A percentile compares a stretch with the other conserved stretches of the same genome.
These are phyloP conservation scores for Periconia digitata DNA, from an alignment of 2,329 filamentous ascomycete species.

Conservation along the genomic window DNA sequence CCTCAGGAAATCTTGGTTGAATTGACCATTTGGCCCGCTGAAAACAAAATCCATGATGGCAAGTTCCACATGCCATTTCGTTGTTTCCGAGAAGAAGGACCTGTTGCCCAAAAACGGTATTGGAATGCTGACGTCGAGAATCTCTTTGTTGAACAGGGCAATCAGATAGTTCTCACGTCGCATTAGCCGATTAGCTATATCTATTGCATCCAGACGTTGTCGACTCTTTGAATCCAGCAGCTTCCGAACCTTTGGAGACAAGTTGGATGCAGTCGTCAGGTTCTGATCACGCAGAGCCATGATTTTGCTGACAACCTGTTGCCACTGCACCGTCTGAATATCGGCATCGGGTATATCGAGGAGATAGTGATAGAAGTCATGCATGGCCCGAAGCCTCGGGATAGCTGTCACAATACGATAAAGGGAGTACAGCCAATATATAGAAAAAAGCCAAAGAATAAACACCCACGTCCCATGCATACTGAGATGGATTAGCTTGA, in stretches of 20 bases:
- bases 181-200: conserved; percentile 97
- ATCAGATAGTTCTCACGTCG: conserved; percentile 96
- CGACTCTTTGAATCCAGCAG: conserved; percentile 83
- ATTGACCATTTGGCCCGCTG: conserved; percentile 76
- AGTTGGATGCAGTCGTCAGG: conserved; percentile 71
- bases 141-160: conserved; percentile 94
- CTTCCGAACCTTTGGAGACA: conserved; percentile 60
- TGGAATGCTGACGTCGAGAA: conserved; percentile 82
- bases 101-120: conserved; percentile 78
- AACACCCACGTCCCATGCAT: conserved; percentile 79
- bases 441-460: conserved; percentile 78
- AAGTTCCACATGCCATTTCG: conserved; percentile 90
- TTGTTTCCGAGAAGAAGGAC: conserved; percentile 82
- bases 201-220: conserved; percentile 90
- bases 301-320: conserved; percentile 81
- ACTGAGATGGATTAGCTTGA: conserved; percentile 30
- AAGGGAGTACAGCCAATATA: conserved; percentile 81
- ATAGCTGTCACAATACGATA: conserved; percentile 75
- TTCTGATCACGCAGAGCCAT: conserved; percentile 85
- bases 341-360: conserved; percentile 82
- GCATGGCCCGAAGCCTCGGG: conserved; percentile 72
- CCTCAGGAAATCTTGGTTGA: conserved; percentile 82
- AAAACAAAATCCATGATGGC: conserved; percentile 94
- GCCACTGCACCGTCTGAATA: conserved; percentile 94
- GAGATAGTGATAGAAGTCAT: conserved; percentile 82